A percentile compares a stretch with the other conserved stretches of the same genome.
phyloP scores from a whole-genome alignment of 2,329 filamentous ascomycete species.

The Colletotrichum tanaceti region DNA sequence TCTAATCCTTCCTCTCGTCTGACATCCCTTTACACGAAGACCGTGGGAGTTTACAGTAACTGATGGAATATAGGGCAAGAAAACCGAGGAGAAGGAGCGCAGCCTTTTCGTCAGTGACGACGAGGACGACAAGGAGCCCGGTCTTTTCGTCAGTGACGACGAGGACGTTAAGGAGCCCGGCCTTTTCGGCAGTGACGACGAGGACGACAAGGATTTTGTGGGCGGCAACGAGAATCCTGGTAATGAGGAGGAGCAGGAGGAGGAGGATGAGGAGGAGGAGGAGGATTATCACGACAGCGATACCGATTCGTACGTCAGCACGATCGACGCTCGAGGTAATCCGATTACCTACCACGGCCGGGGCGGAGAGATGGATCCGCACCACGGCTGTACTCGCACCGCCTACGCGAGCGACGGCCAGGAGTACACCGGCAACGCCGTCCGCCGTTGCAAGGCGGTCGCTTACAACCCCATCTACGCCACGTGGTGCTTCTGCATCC shows the following conservation, averaged over 20 bases:
- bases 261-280: neutral
- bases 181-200: neutral
- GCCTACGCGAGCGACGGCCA: neutral
- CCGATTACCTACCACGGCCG: neutral
- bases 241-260: neutral
- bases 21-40: too few species aligned
- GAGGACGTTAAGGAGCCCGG: neutral
- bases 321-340: neutral
- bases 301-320: neutral
- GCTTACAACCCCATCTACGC: neutral
- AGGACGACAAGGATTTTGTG: neutral
- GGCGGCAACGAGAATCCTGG: too few species aligned
- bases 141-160: neutral
- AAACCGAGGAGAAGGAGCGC: neutral
- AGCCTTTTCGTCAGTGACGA: neutral
- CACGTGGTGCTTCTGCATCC: constrained; percentile 3
- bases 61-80: neutral
- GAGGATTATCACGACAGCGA: neutral
- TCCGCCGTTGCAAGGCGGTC: constrained; percentile 16
- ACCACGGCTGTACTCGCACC: neutral
- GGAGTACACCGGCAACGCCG: neutral
- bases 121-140: neutral
- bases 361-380: neutral
- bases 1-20: too few species aligned
- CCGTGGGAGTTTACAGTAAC: neutral